A percentile compares a stretch with the other conserved stretches of the same genome.
These are phyloP conservation scores for Eremothecium sinecaudum DNA, from an alignment of 1,139 yeast genomes.

Conservation along the genomic window DNA sequence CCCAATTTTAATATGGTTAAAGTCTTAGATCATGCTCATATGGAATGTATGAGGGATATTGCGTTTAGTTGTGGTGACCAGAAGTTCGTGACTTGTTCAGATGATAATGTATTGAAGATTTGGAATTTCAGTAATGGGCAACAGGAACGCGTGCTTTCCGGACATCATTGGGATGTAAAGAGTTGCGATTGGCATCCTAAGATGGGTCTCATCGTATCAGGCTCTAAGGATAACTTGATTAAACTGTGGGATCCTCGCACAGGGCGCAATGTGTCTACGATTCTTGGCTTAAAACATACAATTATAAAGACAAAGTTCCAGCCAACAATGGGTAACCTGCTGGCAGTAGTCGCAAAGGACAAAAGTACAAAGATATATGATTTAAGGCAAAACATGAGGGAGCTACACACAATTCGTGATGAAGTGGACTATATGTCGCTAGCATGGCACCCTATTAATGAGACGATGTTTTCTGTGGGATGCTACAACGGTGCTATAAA, in stretches of 20 bases:
- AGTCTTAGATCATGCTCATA: conserved; percentile 63
- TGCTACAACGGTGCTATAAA: conserved; percentile 82
- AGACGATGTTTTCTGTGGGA: conserved; percentile 73
- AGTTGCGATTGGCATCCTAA: conserved; percentile 95
- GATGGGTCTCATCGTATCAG: conserved; percentile 72
- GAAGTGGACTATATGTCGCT: conserved; percentile 80
- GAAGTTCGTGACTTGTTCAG: conserved; percentile 85
- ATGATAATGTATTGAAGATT: conserved; percentile 78
- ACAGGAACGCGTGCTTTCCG: conserved; percentile 71
- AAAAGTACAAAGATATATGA: conserved; percentile 83
- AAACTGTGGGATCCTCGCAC: conserved; percentile 94
- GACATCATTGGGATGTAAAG: conserved; percentile 99
- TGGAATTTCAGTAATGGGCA: conserved; percentile 91
- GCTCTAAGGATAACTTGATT: conserved; percentile 88
- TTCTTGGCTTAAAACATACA: conserved; percentile 90
- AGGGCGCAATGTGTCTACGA: conserved; percentile 61
- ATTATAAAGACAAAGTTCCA: conserved; percentile 80
- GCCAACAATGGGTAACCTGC: conserved; percentile 40
- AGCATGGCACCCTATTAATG: conserved; percentile 88
- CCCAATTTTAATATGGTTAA: conserved; percentile 95
- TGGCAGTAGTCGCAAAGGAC: conserved; percentile 85
- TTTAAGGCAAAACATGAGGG: conserved; percentile 65
- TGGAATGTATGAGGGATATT: conserved; percentile 72
- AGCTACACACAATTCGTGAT: conserved; percentile 61
- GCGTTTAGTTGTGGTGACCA: conserved; percentile 86